A percentile compares a stretch with the other conserved stretches of the same genome.
Evolutionary conservation across 345 rosid genomes (phyloP).

Genomic region (Hibiscus trionum): DNA sequence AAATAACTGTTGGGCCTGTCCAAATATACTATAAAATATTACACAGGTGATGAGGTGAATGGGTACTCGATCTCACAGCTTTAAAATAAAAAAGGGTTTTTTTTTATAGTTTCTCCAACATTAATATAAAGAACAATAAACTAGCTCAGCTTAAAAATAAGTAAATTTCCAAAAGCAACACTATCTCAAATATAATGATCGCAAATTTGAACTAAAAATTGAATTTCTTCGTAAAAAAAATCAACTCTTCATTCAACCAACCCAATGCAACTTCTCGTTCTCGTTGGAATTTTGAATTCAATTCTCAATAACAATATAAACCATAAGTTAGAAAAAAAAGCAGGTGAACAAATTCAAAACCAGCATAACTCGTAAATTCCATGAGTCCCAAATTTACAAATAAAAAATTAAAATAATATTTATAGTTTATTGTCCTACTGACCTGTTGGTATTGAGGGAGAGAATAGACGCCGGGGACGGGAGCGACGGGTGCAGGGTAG

Average conservation of each 20-base stretch:
- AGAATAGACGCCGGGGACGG: conserved; percentile 51
- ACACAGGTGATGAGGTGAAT: neutral
- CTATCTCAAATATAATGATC: neutral
- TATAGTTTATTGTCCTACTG: neutral
- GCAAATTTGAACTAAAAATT: neutral
- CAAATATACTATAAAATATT: conserved; percentile 15
- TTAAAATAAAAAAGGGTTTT: neutral
- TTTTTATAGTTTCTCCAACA: neutral
- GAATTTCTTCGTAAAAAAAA: neutral
- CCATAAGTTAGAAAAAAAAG: neutral
- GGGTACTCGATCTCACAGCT: neutral
- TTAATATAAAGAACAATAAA: neutral
- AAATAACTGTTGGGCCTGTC: conserved; percentile 85
- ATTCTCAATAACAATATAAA: neutral
- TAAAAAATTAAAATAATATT: neutral
- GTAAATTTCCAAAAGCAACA: neutral
- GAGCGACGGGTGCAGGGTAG: conserved; percentile 40
- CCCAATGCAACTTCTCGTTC: neutral
- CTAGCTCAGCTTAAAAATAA: neutral
- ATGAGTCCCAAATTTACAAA: neutral
- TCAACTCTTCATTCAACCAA: neutral
- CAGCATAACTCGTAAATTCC: neutral
- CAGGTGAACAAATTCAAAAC: neutral
- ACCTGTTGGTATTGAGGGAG: conserved; percentile 88
- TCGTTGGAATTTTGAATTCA: neutral